Evolutionary conservation across 352 stramenopile species (phyloP).

Genomic region (Plasmopara halstedii): DNA sequence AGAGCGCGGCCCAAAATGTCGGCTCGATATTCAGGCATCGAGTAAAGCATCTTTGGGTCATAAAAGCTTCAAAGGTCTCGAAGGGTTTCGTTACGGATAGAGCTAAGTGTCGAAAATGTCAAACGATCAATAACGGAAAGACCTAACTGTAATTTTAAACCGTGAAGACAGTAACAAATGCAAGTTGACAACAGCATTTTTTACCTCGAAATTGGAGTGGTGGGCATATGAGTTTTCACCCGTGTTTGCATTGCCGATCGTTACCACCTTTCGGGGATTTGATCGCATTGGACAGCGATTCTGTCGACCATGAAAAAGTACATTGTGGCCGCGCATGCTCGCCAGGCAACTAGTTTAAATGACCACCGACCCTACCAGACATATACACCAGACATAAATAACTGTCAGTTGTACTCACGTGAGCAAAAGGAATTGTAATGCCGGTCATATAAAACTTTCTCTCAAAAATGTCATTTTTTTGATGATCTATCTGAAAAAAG

Average conservation of each 20-base stretch:
- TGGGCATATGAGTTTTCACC: slow-evolving; percentile 95
- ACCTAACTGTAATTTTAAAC: slow-evolving; percentile 40
- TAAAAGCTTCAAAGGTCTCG: slow-evolving; percentile 76
- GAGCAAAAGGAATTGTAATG: too few species aligned
- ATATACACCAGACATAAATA: too few species aligned
- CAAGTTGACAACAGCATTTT: too few species aligned
- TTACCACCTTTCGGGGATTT: slow-evolving; percentile 88
- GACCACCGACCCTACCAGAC: too few species aligned
- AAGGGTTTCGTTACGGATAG: slow-evolving; percentile 54
- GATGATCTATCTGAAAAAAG: too few species aligned
- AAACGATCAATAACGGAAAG: slow-evolving; percentile 87
- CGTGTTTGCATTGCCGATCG: slow-evolving; percentile 87
- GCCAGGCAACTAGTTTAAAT: too few species aligned
- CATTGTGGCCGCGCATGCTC: slow-evolving; percentile 68
- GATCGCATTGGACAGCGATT: slow-evolving; percentile 85
- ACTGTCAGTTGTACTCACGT: too few species aligned
- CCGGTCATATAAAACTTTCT: too few species aligned
- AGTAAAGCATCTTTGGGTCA: slow-evolving; percentile 77
- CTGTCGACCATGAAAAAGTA: slow-evolving; percentile 97
- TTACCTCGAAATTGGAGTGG: slow-evolving; percentile 77
- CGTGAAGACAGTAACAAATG: not conserved
- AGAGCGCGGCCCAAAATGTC: slow-evolving; percentile 68
- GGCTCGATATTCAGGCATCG: slow-evolving; percentile 67
- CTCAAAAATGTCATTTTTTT: too few species aligned
- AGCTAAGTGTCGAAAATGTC: slow-evolving; percentile 83